Conservation (phyloP, 208 protist species). For the Wallacemonas sp. region DNA sequence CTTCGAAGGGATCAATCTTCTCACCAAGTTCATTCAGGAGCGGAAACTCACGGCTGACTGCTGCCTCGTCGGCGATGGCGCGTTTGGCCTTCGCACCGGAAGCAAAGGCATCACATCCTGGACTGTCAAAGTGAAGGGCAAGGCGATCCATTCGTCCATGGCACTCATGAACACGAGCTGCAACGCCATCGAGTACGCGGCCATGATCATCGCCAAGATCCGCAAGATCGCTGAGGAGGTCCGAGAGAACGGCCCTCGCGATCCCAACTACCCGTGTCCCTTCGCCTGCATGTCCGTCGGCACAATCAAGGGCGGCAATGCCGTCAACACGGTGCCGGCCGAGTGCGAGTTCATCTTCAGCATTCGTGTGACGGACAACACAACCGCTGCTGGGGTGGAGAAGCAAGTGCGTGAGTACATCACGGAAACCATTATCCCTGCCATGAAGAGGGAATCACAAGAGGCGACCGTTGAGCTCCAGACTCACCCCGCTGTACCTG, state of each 20-base stretch:
- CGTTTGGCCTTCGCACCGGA: conserved; percentile 9
- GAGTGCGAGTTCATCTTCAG: conserved; percentile 24
- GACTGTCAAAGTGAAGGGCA: conserved; percentile 31
- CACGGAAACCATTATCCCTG: conserved; percentile 21
- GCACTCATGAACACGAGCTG: conserved; percentile 36
- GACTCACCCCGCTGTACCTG: conserved; percentile 4
- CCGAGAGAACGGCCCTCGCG: conserved; percentile 10
- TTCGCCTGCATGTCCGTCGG: conserved; percentile 29
- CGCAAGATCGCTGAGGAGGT: conserved; percentile 26
- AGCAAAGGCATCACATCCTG: conserved; percentile 29
- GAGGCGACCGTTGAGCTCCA: conserved; percentile 25
- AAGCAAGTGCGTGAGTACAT: conserved; percentile 33
- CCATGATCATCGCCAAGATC: conserved; percentile 39
- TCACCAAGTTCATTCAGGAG: conserved; percentile 29
- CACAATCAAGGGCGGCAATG: conserved; percentile 37
- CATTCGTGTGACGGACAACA: neutral
- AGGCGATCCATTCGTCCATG: conserved; percentile 48
- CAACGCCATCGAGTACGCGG: conserved; percentile 37
- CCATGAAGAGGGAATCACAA: conserved; percentile 43
- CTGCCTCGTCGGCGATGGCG: conserved; percentile 41
- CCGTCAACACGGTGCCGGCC: conserved; percentile 51
- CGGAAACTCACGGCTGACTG: conserved; percentile 32
- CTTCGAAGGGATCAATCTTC: conserved; percentile 29
- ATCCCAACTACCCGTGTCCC: conserved; percentile 22
- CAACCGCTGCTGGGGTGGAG: conserved; percentile 19